Evolutionary conservation across 75 land plant genomes (phyloP), one percentile per base, ranked within the genome.

Genomic region (Picea sitchensis): DNA sequence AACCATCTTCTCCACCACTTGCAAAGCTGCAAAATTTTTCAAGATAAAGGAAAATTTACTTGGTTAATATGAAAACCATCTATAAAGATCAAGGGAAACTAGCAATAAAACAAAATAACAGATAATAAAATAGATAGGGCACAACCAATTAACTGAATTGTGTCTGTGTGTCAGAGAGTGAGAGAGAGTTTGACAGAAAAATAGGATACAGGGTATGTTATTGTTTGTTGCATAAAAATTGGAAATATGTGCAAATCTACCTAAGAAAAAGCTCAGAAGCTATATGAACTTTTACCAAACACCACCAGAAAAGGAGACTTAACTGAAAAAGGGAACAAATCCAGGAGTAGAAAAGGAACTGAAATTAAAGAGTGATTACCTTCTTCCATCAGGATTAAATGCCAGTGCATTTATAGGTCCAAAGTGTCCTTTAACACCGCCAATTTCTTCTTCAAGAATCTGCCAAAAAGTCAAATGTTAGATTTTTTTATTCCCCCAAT

Each of bases 1-100:
- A 96, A n/a, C 98, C 98, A 76, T 96, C 98, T 79, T 96, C 98
- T 58, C 98, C 98, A 78, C 98, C 98, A 75, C 98, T 94, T 3
- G 97, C 78, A 77, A 96, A 96, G 77, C 98, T 96, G 79, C 65
- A 51, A 51, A 51, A 8, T 51, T 51, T 51, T 51, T 51, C 56
- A 51, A 51, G 12, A 51, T 51, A 9, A 9, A 51, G 9, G 56
- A 51, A 51, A 51, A 51, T 51, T 51, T 51, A 9, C 11, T 51
- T 9, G 56, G 56, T 51, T 51, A 51, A 60, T 6, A 67, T 67
- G 18, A 67, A 67, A 26, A 67, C 17, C 36, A 67, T 17, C 0
- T 36, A 32, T 14, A 15, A 67, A 3, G 18, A 51, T 8, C 44
- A 41, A 65, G 32, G 5, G 36, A 34, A 65, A 5, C 18, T 32